Percentiles rank a stretch among this genome's conserved stretches.
These are phyloP conservation scores for Ogataea trehalophila DNA, from an alignment of 805 yeast genomes.

Conservation along the genomic window DNA sequence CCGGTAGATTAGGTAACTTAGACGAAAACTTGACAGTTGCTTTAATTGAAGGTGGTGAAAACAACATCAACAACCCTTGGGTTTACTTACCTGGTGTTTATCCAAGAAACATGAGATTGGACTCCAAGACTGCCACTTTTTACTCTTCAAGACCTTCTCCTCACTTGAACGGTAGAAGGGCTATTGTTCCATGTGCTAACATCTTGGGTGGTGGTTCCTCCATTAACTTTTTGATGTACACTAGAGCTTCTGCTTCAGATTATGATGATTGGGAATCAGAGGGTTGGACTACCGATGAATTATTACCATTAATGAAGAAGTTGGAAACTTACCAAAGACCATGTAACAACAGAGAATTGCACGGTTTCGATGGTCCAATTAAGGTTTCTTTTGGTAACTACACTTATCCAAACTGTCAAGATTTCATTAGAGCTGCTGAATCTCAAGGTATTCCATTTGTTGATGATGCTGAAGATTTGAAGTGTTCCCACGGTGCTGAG, in stretches of 20 bases:
- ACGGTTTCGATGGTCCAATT: constrained; percentile 29
- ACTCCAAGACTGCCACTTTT: constrained; percentile 27
- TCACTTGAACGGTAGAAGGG: constrained; percentile 26
- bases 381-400: constrained; percentile 28
- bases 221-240: constrained; percentile 28
- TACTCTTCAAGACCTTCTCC: constrained; percentile 25
- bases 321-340: constrained; percentile 28
- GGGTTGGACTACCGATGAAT: constrained; percentile 26
- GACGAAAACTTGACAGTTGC: constrained; percentile 22
- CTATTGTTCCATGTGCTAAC: constrained; percentile 28
- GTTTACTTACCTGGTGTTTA: constrained; percentile 27
- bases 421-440: constrained; percentile 24
- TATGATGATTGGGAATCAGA: constrained; percentile 27
- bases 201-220: constrained; percentile 28
- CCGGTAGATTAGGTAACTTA: constrained; percentile 26
- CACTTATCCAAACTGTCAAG: constrained; percentile 25
- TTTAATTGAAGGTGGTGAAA: constrained; percentile 27
- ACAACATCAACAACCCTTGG: constrained; percentile 28
- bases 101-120: constrained; percentile 28
- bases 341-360: constrained; percentile 26
- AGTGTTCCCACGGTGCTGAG: constrained; percentile 25
- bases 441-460: constrained; percentile 24
- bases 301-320: constrained; percentile 25
- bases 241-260: constrained; percentile 29
- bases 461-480: constrained; percentile 24